phyloP scores from a whole-genome alignment of 2,329 filamentous ascomycete species.

The Ophiobolus disseminans region DNA sequence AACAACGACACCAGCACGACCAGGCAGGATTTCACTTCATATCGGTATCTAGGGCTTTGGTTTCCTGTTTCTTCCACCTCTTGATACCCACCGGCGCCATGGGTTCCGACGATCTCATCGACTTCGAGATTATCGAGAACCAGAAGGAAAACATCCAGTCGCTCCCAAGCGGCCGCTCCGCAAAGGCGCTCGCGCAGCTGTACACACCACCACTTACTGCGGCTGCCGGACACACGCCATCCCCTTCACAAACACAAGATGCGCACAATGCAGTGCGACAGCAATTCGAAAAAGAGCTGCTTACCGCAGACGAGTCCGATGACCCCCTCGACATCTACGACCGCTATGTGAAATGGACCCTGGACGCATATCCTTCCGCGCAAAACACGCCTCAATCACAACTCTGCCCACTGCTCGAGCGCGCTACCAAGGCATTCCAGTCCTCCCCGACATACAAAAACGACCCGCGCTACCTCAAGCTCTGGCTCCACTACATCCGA shows the following conservation, averaged over 20 bases:
- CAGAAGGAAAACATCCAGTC: constrained; percentile 99
- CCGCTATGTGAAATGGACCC: constrained; percentile 94
- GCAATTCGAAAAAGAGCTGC: constrained; percentile 85
- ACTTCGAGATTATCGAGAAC: constrained; percentile 91
- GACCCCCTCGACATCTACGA: constrained; percentile 96
- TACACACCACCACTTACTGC: constrained; percentile 68
- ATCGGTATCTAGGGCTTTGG: constrained; percentile 13
- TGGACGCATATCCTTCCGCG: constrained; percentile 92
- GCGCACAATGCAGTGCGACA: constrained; percentile 80
- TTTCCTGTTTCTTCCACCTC: constrained; percentile 15
- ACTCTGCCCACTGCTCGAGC: constrained; percentile 85
- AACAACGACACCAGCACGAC: constrained; percentile 28
- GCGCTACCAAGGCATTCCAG: constrained; percentile 89
- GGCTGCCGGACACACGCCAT: constrained; percentile 55
- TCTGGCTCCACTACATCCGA: constrained; percentile 94
- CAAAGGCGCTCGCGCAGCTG: constrained; percentile 82
- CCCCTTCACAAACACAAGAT: constrained; percentile 74
- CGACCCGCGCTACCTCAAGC: constrained; percentile 87
- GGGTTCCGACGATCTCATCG: constrained; percentile 58
- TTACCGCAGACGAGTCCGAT: constrained; percentile 81
- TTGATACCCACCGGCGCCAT: constrained; percentile 46
- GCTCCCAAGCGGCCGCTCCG: constrained; percentile 85
- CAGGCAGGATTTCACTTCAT: constrained; percentile 18
- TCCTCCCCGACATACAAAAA: constrained; percentile 89
- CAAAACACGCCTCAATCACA: constrained; percentile 93